Evolutionary conservation across 495 filamentous ascomycete species (phyloP), one percentile per base, ranked within the genome.

Genomic region (Stereocaulon alpinum): DNA sequence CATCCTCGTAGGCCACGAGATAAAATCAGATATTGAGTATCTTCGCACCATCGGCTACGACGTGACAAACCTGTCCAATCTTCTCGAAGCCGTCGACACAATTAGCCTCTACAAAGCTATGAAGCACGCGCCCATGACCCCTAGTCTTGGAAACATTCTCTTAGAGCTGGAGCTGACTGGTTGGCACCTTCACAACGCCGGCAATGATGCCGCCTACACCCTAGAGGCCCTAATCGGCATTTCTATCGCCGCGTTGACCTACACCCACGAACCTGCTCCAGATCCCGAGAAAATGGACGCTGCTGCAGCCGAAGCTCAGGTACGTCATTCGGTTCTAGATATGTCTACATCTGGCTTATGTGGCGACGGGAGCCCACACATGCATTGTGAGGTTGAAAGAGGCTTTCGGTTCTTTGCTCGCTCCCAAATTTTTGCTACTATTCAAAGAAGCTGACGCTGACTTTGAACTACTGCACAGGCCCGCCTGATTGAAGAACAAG

Each of bases 181-280:
- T 6, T 78, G 76, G 72, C 72, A 91, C 63, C 73, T 91, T 45
- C 93, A 98, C 71, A 96, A 97, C 64, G 93, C 86, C 4, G 84
- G 93, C n/a, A 98, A 98, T 67, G 93, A 98, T 67, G 93, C 93
- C 5, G 81, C 81, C 6, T 95, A 88, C 69, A 92, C 92, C 0
- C 66, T 96, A 60, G 82, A 84, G 61, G 86, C 82, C 30, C 77
- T 95, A 76, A 68, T 97, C 12, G 78, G 72, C 14, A 78, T 96
- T 63, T 76, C 80, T 47, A 67, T 89, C 60, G 75, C 48, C 32
- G 61, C 59, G 18, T 53, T 66, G 3, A 43, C 18, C 27, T 14
- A 20, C 15, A 30, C 5, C 40, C 51, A 47, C 30, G 52, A 55
- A 9, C 18, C 51, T 42, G 24, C 49, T 15, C 40, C 44, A 22